Evolutionary conservation across 345 rosid species (phyloP).

Genomic region (Barbarea vulgaris): DNA sequence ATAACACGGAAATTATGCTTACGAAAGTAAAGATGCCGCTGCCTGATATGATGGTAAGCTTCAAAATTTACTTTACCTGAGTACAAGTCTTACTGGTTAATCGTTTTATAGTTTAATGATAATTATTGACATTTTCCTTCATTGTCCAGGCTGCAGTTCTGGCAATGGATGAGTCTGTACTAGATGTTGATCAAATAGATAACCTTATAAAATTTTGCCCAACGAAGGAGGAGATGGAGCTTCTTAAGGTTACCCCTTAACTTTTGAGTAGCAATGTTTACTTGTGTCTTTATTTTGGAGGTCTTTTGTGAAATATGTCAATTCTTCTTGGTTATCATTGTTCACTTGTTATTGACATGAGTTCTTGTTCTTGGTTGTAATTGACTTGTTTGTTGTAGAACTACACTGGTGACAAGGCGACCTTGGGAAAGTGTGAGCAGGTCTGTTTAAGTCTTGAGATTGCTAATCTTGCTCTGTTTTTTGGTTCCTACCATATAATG

Average conservation of each 20-base stretch:
- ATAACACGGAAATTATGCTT: conserved; percentile 99
- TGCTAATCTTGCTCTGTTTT: conserved; percentile 13
- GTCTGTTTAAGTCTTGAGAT: conserved; percentile 46
- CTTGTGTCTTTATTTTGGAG: neutral
- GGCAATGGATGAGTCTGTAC: conserved; percentile 88
- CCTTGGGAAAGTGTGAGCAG: conserved; percentile 97
- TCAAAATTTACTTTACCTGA: conserved; percentile 16
- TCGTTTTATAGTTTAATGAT: conserved; percentile 18
- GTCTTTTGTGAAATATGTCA: conserved; percentile 15
- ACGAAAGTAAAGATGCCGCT: conserved; percentile 99
- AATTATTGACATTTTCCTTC: conserved; percentile 4
- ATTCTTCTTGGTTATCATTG: conserved; percentile 12
- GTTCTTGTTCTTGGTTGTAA: conserved; percentile 23
- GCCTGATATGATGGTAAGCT: conserved; percentile 97
- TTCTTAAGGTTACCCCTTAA: conserved; percentile 71
- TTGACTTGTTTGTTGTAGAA: conserved; percentile 48
- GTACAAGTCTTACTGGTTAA: neutral
- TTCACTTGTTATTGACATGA: conserved; percentile 16
- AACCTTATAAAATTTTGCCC: conserved; percentile 98
- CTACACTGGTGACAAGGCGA: conserved; percentile 80
- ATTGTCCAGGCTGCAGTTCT: conserved; percentile 83
- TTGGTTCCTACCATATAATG: conserved; percentile 2
- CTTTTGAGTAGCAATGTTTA: conserved; percentile 18
- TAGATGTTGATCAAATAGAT: conserved; percentile 97
- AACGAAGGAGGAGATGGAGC: conserved; percentile 99